A percentile compares a stretch with the other conserved stretches of the same genome.
phyloP scores from a whole-genome alignment of 192 early-diverging fungal species.

The Coemansia sp. region DNA sequence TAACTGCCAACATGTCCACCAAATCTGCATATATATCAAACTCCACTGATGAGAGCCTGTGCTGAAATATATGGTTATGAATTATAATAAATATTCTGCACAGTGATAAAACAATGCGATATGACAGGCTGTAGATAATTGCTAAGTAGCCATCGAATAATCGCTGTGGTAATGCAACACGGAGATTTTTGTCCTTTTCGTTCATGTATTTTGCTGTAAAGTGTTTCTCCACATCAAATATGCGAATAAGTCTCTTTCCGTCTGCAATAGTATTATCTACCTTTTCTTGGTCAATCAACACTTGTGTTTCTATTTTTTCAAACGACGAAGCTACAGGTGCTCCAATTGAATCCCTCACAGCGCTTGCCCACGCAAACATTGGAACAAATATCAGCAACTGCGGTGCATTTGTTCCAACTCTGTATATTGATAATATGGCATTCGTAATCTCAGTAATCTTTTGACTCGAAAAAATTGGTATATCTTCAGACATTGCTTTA shows the following conservation, averaged over 20 bases:
- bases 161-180: slow-evolving; percentile 48
- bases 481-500: neutral
- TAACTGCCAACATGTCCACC: neutral
- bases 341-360: neutral
- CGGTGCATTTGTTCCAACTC: slow-evolving; percentile 12
- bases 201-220: slow-evolving; percentile 59
- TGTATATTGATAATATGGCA: slow-evolving; percentile 17
- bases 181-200: slow-evolving; percentile 60
- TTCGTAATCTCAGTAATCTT: neutral
- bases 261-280: slow-evolving; percentile 34
- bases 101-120: neutral
- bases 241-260: slow-evolving; percentile 66
- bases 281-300: neutral
- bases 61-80: neutral
- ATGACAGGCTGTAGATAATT: neutral
- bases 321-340: neutral
- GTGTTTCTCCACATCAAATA: slow-evolving; percentile 57
- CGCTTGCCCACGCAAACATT: slow-evolving; percentile 2
- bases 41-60: neutral
- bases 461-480: neutral
- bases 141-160: neutral
- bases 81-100: neutral
- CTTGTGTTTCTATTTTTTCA: neutral
- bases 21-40: neutral
- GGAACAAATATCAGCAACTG: slow-evolving; percentile 20